These are phyloP conservation scores for Yamadazyma triangularis DNA, from an alignment of 1,139 yeast species.

Conservation along the genomic window DNA sequence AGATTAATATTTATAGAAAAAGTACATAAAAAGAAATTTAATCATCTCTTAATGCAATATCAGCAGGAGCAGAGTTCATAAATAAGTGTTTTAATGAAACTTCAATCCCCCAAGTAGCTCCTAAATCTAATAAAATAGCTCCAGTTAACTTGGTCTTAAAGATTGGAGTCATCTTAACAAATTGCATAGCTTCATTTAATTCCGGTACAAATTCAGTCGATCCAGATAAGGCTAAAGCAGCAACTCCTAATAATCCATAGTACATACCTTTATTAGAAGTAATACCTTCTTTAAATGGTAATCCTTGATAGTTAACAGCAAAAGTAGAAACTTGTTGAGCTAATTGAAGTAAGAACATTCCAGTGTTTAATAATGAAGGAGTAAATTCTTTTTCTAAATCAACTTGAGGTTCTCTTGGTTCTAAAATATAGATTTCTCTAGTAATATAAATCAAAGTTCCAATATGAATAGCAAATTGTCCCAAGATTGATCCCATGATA, in stretches of 20 bases:
- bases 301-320: constrained; percentile 96
- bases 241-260: constrained; percentile 90
- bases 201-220: constrained; percentile 96
- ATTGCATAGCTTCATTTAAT: constrained; percentile 82
- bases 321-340: constrained; percentile 97
- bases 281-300: constrained; percentile 92
- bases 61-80: constrained; percentile 90
- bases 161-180: constrained; percentile 76
- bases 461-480: constrained; percentile 94
- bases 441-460: constrained; percentile 78
- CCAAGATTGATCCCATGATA: constrained; percentile 95
- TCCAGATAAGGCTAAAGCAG: constrained; percentile 82
- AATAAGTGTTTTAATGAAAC: constrained; percentile 72
- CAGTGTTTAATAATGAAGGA: constrained; percentile 92
- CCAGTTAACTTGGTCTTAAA: constrained; percentile 77
- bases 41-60: constrained; percentile 62
- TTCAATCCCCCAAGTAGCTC: constrained; percentile 78
- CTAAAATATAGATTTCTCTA: constrained; percentile 74
- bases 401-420: constrained; percentile 85
- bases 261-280: constrained; percentile 94
- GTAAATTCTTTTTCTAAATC: constrained; percentile 85
- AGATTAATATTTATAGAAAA: no score
- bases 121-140: constrained; percentile 72
- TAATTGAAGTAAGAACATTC: constrained; percentile 88
- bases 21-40: no score